Base-by-base conservation (phyloP, 169 alveolate species). In the Plasmodium gaboni region DNA sequence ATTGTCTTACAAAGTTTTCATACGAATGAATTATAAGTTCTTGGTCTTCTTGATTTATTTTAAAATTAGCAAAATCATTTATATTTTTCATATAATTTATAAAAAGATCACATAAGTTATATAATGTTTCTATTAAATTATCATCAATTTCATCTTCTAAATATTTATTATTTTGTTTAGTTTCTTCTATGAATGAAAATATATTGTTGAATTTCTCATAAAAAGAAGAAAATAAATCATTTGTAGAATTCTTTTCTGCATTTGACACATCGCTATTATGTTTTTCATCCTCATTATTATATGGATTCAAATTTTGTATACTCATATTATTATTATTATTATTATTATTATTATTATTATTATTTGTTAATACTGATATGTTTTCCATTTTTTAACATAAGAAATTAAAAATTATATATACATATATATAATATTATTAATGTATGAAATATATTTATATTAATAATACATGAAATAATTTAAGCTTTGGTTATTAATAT, bases 121-220 rank as follows among this genome's bases (percentile, higher is more conserved):
- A 70, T 53, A 78, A 68, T 19, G 89, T 78, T 67, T 65, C 63
- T 65, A 78, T 78, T 78, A 78, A 78, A 67, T 78, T 68, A 22
- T 78, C 89, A 51, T 78, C 89, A 17, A 78, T 28, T 78, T 78
- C 89, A 57, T 78, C 89, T 78, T 78, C 80, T 69, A 78, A 78
- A 57, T 78, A 46, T 46, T 78, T 78, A 65, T 78, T 78, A 78
- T 78, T 78, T 78, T 78, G 80, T 65, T 65, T 65, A 28, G 68
- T 65, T 24, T 78, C 68, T 78, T 78, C 59, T 51, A 78, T 19
- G 64, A 78, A 78, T 57, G 44, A n/a, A 51, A 78, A 67, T 51
- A 78, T 78, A n/a, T 78, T 46, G 46, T 46, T 67, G 63, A 78
- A 78, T 32, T 78, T 78, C 24, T 65, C 61, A 32, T 65, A 28